Evolutionary conservation across 352 stramenopile genomes (phyloP).

Genomic region (Halophytophthora batemanensis): DNA sequence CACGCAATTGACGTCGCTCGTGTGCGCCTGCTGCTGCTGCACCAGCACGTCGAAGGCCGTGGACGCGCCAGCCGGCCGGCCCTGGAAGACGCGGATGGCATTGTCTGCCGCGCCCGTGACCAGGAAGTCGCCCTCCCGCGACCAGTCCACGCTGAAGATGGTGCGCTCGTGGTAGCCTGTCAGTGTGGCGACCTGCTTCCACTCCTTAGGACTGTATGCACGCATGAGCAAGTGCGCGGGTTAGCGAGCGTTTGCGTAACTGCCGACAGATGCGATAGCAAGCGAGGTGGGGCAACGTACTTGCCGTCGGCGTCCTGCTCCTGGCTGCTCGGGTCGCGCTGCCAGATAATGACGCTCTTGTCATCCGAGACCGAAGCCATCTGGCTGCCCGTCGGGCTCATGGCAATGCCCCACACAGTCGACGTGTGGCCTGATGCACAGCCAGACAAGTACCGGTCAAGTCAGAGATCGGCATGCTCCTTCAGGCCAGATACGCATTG

Average conservation of each 20-base stretch:
- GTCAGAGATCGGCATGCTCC: not conserved
- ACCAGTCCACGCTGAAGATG: conserved; percentile 94
- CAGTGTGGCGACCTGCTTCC: conserved; percentile 81
- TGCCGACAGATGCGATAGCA: not conserved
- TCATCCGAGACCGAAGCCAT: conserved; percentile 93
- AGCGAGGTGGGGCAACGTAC: conserved; percentile 21
- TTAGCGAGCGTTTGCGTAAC: not conserved
- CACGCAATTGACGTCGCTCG: conserved; percentile 82
- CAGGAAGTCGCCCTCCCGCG: conserved; percentile 78
- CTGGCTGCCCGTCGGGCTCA: conserved; percentile 70
- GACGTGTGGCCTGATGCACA: conserved; percentile 68
- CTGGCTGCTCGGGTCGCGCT: conserved; percentile 64
- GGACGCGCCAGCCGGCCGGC: conserved; percentile 12
- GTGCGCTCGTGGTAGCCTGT: conserved; percentile 84
- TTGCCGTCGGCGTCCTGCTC: conserved; percentile 44
- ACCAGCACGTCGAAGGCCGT: conserved; percentile 67
- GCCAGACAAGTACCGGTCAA: not conserved
- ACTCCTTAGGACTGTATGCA: conserved; percentile 54
- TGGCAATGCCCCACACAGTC: conserved; percentile 93
- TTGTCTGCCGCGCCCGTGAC: conserved; percentile 91
- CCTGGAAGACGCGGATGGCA: conserved; percentile 85
- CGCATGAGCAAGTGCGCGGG: not conserved
- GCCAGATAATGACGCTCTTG: conserved; percentile 92
- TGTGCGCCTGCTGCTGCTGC: conserved; percentile 50
- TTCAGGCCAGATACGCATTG: not conserved